Evolutionary conservation across 2,329 filamentous ascomycete species (phyloP).

Genomic region (Raffaelea arxii): DNA sequence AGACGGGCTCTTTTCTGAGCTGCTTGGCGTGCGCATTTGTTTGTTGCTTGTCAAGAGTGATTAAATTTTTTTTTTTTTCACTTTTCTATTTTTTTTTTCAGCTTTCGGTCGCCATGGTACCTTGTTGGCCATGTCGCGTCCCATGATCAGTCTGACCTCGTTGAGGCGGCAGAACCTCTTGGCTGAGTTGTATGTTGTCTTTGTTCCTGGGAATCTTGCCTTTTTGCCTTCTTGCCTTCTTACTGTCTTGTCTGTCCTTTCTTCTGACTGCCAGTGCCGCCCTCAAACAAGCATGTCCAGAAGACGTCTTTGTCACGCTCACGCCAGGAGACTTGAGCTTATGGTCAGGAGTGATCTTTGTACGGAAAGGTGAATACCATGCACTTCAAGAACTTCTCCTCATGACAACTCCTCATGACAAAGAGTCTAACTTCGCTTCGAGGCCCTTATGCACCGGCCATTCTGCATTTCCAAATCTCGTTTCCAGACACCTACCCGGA

Average conservation of each 20-base stretch:
- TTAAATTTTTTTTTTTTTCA: background rate
- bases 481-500: conserved; percentile 75
- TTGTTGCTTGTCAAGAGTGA: too few relatives aligned
- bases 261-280: conserved; percentile 48
- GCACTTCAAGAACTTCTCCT: background rate
- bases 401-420: background rate
- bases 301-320: conserved; percentile 78
- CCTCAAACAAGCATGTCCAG: conserved; percentile 71
- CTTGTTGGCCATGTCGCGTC: conserved; percentile 29
- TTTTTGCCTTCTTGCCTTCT: background rate
- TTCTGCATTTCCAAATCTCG: conserved; percentile 82
- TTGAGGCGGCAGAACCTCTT: conserved; percentile 67
- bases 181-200: conserved; percentile 62
- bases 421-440: background rate
- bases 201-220: background rate
- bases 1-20: too few relatives aligned
- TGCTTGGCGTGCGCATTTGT: too few relatives aligned
- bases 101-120: background rate
- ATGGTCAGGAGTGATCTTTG: conserved; percentile 88
- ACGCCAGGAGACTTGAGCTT: conserved; percentile 70
- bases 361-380: conserved; percentile 61
- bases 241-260: background rate
- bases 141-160: conserved; percentile 39
- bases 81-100: background rate
- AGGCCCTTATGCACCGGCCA: conserved; percentile 84